Conservation (phyloP, 768 basidiomycete genomes). For the Tephrocybe rancida region DNA sequence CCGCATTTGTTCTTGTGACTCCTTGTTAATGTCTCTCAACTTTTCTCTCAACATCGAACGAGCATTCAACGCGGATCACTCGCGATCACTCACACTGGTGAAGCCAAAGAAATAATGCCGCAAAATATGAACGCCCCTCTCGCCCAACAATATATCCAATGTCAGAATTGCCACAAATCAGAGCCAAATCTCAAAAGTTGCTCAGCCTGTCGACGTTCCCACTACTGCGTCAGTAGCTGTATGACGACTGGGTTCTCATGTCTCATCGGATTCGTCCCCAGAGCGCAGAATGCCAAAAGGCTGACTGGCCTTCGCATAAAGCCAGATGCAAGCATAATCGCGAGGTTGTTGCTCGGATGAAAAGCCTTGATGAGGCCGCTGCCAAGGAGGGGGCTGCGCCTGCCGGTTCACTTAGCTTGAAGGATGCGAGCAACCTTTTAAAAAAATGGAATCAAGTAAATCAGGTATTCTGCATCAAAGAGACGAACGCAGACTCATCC, state of each 20-base stretch:
- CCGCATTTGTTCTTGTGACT: no score
- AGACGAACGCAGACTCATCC: background rate
- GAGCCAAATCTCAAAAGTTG: background rate
- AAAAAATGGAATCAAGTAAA: constrained; percentile 4
- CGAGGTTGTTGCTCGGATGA: background rate
- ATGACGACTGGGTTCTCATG: no score
- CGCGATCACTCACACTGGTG: no score
- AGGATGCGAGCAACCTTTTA: background rate
- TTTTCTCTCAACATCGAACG: no score
- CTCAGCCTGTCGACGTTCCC: background rate
- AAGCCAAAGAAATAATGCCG: no score
- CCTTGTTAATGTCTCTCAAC: no score
- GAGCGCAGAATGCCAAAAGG: constrained; percentile 5
- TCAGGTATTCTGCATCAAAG: background rate
- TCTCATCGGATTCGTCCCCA: background rate
- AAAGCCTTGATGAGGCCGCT: background rate
- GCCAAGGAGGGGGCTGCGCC: background rate
- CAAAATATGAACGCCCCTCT: background rate
- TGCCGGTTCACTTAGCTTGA: background rate
- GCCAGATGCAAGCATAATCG: constrained; percentile 5
- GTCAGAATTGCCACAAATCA: constrained; percentile 5
- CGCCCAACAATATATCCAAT: background rate
- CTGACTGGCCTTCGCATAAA: constrained; percentile 2
- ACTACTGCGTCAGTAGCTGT: constrained; percentile 1
- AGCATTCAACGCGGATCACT: no score